phyloP scores from a whole-genome alignment of 345 rosid species.

The Luvunga scandens region DNA sequence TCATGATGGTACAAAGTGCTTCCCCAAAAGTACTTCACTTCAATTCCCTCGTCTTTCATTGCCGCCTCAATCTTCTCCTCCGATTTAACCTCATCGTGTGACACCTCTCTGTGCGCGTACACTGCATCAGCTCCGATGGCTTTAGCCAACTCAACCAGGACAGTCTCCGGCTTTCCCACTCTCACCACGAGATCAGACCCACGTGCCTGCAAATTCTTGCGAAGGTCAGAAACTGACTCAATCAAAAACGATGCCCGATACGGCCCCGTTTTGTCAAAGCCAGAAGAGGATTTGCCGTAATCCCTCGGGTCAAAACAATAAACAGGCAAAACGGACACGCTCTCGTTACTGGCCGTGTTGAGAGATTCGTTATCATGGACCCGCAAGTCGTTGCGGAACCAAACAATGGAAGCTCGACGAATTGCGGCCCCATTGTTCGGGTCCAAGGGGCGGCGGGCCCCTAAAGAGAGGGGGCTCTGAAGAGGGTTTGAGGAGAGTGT shows the following conservation, averaged over 20 bases:
- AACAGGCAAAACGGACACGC: slow-evolving; percentile 82
- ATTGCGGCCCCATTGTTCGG: slow-evolving; percentile 79
- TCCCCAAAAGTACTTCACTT: slow-evolving; percentile 94
- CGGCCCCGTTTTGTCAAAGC: slow-evolving; percentile 88
- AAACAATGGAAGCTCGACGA: slow-evolving; percentile 82
- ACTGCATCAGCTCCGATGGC: slow-evolving; percentile 92
- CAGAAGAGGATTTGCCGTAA: slow-evolving; percentile 83
- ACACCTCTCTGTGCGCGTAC: slow-evolving; percentile 85
- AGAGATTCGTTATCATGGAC: slow-evolving; percentile 93
- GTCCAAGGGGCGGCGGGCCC: slow-evolving; percentile 86
- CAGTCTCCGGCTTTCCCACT: slow-evolving; percentile 77
- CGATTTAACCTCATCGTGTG: slow-evolving; percentile 77
- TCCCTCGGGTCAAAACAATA: slow-evolving; percentile 97
- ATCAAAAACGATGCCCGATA: slow-evolving; percentile 80
- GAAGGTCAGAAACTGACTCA: slow-evolving; percentile 87
- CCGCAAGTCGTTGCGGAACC: slow-evolving; percentile 97
- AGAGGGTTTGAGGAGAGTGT: slow-evolving; percentile 81
- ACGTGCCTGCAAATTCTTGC: slow-evolving; percentile 80
- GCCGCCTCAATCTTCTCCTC: slow-evolving; percentile 85
- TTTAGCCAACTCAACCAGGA: slow-evolving; percentile 74
- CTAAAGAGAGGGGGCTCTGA: slow-evolving; percentile 72
- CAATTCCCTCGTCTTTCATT: slow-evolving; percentile 88
- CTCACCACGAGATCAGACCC: slow-evolving; percentile 95
- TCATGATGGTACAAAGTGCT: slow-evolving; percentile 88
- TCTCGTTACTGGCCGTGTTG: slow-evolving; percentile 74